Evolutionary conservation across 345 rosid genomes (phyloP).

Genomic region (Brassica juncea): DNA sequence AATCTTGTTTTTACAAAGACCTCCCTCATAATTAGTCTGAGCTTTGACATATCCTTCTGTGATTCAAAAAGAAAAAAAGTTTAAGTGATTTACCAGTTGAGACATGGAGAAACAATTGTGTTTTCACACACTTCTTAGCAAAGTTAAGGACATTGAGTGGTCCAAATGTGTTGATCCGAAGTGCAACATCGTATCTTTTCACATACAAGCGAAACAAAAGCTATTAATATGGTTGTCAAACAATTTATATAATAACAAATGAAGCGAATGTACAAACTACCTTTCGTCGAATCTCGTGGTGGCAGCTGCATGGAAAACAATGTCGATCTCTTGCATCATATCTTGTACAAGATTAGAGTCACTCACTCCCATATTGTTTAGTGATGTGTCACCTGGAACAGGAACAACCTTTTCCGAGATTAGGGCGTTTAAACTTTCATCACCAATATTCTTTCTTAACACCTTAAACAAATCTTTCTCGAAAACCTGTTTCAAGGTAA

Average conservation of each 20-base stretch:
- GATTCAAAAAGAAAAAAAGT: neutral
- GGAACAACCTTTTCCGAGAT: conserved; percentile 51
- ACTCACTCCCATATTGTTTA: conserved; percentile 47
- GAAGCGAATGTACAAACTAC: conserved; percentile 17
- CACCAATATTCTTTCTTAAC: conserved; percentile 46
- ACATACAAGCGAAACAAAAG: neutral
- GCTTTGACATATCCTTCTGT: neutral
- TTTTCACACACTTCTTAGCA: conserved; percentile 48
- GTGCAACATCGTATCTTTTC: conserved; percentile 48
- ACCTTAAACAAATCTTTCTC: conserved; percentile 56
- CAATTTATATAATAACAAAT: neutral
- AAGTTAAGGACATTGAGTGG: conserved; percentile 49
- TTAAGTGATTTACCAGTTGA: conserved; percentile 55
- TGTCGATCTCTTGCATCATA: conserved; percentile 50
- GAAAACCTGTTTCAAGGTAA: conserved; percentile 39
- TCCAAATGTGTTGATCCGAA: conserved; percentile 58
- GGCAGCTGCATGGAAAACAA: conserved; percentile 66
- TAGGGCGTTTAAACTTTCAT: conserved; percentile 31
- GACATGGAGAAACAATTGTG: conserved; percentile 50
- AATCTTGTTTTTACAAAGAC: neutral
- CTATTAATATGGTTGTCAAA: neutral
- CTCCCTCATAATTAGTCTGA: neutral
- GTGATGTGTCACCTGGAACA: conserved; percentile 52
- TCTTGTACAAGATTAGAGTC: conserved; percentile 41
- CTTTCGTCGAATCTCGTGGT: conserved; percentile 74